These are phyloP conservation scores for Perkinsus olseni DNA, from an alignment of 169 alveolate species.

Conservation along the genomic window DNA sequence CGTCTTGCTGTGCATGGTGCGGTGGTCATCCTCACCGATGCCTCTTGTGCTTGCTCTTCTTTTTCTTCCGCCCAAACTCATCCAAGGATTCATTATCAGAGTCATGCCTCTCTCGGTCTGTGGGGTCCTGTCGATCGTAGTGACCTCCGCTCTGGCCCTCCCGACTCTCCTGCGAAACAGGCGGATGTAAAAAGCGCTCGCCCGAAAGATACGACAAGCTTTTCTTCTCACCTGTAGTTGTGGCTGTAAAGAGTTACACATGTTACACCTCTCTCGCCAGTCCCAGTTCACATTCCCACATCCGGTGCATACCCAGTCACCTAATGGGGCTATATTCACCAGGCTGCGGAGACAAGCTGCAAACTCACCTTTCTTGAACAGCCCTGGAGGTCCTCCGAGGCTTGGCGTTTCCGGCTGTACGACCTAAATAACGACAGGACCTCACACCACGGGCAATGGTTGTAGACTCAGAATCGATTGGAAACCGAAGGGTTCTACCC, in stretches of 20 bases:
- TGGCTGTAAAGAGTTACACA: neutral
- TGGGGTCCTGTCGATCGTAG: constrained; percentile 12
- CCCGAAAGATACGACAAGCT: neutral
- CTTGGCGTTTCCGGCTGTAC: neutral
- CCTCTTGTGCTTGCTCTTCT: neutral
- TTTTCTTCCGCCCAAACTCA: neutral
- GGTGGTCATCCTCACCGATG: neutral
- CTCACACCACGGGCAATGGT: too few species aligned
- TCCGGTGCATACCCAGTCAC: constrained; percentile 8
- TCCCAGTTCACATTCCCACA: constrained; percentile 16
- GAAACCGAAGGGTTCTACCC: too few species aligned
- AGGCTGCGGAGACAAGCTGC: neutral
- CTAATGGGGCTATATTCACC: neutral
- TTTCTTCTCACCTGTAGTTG: neutral
- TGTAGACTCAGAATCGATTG: too few species aligned
- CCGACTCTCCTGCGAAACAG: neutral
- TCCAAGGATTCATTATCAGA: neutral
- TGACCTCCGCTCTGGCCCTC: constrained; percentile 13
- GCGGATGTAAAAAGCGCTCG: neutral
- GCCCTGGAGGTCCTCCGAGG: neutral
- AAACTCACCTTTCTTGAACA: neutral
- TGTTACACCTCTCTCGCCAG: constrained; percentile 10
- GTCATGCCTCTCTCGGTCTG: constrained; percentile 1
- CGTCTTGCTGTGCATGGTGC: neutral
- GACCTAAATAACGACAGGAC: neutral